Conservation (phyloP, 164 flowering plant species). For the Buxus sempervirens region DNA sequence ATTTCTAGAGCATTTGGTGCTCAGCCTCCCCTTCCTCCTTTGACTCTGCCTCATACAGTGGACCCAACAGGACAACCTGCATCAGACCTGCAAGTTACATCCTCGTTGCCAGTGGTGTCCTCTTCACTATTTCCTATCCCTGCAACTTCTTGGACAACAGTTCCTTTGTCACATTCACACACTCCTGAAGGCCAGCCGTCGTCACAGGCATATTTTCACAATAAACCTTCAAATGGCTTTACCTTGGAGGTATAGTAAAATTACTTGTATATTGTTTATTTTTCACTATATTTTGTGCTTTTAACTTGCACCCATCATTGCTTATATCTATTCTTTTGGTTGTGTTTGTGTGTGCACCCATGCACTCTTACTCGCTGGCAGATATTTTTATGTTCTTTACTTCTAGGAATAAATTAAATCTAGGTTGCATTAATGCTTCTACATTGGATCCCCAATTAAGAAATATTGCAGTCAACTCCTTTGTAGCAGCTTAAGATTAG, state of each 20-base stretch:
- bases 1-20: conserved; percentile 22
- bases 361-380: background rate
- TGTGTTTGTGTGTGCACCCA: background rate
- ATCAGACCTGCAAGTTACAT: conserved; percentile 22
- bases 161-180: conserved; percentile 24
- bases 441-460: background rate
- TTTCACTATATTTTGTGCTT: background rate
- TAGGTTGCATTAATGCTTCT: background rate
- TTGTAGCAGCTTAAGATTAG: no score
- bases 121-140: conserved; percentile 37
- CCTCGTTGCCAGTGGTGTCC: conserved; percentile 31
- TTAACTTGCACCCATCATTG: background rate
- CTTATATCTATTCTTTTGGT: no score
- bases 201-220: conserved; percentile 16
- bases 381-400: background rate
- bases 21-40: conserved; percentile 58
- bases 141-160: conserved; percentile 26
- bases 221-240: conserved; percentile 26
- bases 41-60: conserved; percentile 57
- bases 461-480: no score
- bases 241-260: conserved; percentile 27
- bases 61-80: conserved; percentile 35
- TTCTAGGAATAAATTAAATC: no score
- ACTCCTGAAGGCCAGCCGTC: conserved; percentile 22
- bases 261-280: background rate